A percentile compares a stretch with the other conserved stretches of the same genome.
Evolutionary conservation across 2,329 filamentous ascomycete genomes (phyloP).

Genomic region (Sporothrix brunneoviolacea): DNA sequence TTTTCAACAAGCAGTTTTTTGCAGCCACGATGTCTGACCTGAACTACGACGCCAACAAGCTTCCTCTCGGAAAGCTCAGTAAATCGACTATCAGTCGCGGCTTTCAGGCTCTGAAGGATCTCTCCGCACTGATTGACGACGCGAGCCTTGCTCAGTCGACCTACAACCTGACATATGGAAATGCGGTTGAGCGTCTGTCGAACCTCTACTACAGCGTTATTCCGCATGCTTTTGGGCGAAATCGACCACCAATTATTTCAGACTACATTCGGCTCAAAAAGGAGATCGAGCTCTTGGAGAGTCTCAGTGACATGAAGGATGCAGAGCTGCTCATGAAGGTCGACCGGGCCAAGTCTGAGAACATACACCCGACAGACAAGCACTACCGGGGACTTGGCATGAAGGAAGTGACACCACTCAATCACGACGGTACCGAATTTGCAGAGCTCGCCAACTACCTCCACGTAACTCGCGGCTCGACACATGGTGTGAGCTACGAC

Average conservation of each 20-base stretch:
- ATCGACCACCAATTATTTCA: slow-evolving; percentile 62
- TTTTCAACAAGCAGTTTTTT: slow-evolving; percentile 75
- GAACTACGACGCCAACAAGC: slow-evolving; percentile 68
- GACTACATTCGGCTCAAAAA: slow-evolving; percentile 54
- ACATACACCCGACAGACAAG: slow-evolving; percentile 60
- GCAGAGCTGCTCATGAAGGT: slow-evolving; percentile 70
- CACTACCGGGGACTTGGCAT: slow-evolving; percentile 67
- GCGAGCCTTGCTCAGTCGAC: slow-evolving; percentile 36
- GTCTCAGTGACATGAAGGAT: slow-evolving; percentile 78
- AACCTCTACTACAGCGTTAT: slow-evolving; percentile 78
- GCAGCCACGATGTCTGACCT: slow-evolving; percentile 57
- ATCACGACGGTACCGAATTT: slow-evolving; percentile 56
- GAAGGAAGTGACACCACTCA: slow-evolving; percentile 68
- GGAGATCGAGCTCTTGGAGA: slow-evolving; percentile 75
- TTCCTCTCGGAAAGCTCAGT: slow-evolving; percentile 79
- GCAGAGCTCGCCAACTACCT: slow-evolving; percentile 60
- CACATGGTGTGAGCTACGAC: slow-evolving; percentile 54
- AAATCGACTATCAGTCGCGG: slow-evolving; percentile 69
- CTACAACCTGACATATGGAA: slow-evolving; percentile 32
- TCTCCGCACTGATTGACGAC: slow-evolving; percentile 60
- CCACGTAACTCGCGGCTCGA: slow-evolving; percentile 55
- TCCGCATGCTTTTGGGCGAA: slow-evolving; percentile 72
- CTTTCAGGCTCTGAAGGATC: slow-evolving; percentile 69
- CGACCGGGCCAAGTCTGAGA: slow-evolving; percentile 23
- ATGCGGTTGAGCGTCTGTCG: slow-evolving; percentile 57